Evolutionary conservation across 352 stramenopile genomes (phyloP), one percentile per base, ranked within the genome.

Genomic region (Phytophthora europaea): DNA sequence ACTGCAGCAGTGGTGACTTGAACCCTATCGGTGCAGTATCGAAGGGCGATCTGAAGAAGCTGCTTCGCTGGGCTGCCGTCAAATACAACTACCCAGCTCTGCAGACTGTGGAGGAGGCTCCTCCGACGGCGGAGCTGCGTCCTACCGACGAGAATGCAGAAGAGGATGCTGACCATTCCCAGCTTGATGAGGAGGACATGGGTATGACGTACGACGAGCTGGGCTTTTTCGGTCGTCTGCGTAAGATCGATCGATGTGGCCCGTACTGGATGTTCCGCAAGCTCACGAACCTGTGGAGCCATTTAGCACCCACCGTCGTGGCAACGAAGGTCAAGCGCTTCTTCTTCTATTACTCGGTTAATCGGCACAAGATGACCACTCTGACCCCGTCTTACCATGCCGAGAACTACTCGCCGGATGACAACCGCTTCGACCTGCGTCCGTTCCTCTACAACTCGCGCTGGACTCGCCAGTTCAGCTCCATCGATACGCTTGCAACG

Each of bases 331-430:
- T 97, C 2, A 99, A 99, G 82, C 87, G 94, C 28, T 99, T 99
- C 80, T 99, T 99, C 88, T 98, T 94, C 72, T 99, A 97, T 79
- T 99, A 99, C 82, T 90, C 91, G 26, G 82, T 99, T 67, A 99
- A 99, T 84, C 93, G 98, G 26, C 98, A 99, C 90, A 99, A 99
- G 82, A 99, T 99, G 95, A 99, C 97, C 61, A 99, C 97, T 22
- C 88, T 99, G 51, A 99, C 98, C 55, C 98, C 98, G 43, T 96
- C 96, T 36, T 99, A 99, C 87, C 98, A 99, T 79, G 98, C 97
- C 20, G 98, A 99, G 80, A 98, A 95, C 78, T 99, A 99, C 82
- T 99, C 94, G 36, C 97, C 97, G 7, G 98, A 99, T 81, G 98
- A 99, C 87, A 99, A 99, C 88, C 95, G 95, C 45, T 99, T 99